These are phyloP conservation scores for Macrocybe gigantea DNA, from an alignment of 768 basidiomycete species.

Conservation along the genomic window DNA sequence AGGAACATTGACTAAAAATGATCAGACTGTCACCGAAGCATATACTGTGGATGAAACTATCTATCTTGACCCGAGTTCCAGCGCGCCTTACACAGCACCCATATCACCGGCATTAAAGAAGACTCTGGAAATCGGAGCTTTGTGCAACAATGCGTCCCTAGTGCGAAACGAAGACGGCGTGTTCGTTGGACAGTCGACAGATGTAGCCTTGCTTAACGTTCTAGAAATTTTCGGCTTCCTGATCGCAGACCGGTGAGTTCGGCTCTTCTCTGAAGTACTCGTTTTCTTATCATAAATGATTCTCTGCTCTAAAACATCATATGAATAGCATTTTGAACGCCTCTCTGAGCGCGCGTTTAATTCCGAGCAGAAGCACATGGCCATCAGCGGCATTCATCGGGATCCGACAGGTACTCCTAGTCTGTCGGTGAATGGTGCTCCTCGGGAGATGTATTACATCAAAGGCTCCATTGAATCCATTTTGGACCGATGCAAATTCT, in stretches of 20 bases:
- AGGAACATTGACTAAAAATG: conserved; percentile 93
- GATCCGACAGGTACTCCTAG: conserved; percentile 19
- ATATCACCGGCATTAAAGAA: conserved; percentile 67
- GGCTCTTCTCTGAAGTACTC: too few species aligned
- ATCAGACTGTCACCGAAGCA: conserved; percentile 87
- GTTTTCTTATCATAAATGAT: neutral
- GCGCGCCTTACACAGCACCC: conserved; percentile 24
- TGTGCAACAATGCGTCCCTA: conserved; percentile 85
- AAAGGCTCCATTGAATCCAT: conserved; percentile 91
- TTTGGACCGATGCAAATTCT: conserved; percentile 80
- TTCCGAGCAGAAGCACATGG: conserved; percentile 94
- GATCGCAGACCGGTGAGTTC: conserved; percentile 67
- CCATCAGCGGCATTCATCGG: conserved; percentile 69
- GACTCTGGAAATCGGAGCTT: conserved; percentile 73
- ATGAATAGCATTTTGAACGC: conserved; percentile 57
- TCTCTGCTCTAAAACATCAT: neutral
- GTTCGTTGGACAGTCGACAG: conserved; percentile 85
- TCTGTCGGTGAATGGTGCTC: conserved; percentile 10
- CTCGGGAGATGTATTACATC: conserved; percentile 79
- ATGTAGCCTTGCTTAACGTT: conserved; percentile 86
- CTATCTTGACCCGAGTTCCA: conserved; percentile 51
- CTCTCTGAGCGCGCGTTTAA: conserved; percentile 84
- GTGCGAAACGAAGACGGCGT: conserved; percentile 61
- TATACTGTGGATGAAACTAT: conserved; percentile 84
- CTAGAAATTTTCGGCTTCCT: conserved; percentile 55